These are phyloP conservation scores for Hanseniaspora uvarum DNA, from an alignment of 1,139 yeast genomes.

Conservation along the genomic window DNA sequence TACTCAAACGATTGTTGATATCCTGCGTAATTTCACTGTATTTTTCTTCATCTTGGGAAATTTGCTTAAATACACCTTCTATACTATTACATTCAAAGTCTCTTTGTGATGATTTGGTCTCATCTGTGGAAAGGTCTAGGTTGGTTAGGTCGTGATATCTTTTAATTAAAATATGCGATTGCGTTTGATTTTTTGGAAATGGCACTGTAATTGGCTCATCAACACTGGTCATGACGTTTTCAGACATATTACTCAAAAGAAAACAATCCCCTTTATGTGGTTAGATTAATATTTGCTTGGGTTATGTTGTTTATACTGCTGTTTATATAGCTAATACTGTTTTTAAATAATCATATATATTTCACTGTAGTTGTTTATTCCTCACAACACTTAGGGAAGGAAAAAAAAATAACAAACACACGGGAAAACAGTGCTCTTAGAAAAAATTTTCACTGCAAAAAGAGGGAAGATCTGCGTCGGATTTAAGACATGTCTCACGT, in stretches of 20 bases:
- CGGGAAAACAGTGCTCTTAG: not conserved
- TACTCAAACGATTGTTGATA: slow-evolving; percentile 25
- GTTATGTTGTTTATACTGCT: no score
- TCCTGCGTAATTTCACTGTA: slow-evolving; percentile 30
- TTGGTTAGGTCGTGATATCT: slow-evolving; percentile 16
- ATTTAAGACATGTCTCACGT: not conserved
- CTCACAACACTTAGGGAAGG: not conserved
- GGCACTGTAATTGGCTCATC: slow-evolving; percentile 7
- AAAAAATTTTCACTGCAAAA: no score
- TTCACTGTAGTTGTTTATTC: not conserved
- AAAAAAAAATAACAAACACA: not conserved
- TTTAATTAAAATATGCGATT: slow-evolving; percentile 8
- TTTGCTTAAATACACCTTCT: slow-evolving; percentile 30
- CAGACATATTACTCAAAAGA: not conserved
- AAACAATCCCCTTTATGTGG: no score
- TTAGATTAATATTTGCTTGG: no score
- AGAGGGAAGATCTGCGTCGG: no score
- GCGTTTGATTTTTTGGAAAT: slow-evolving; percentile 10
- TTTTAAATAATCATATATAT: no score
- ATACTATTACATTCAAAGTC: slow-evolving; percentile 19
- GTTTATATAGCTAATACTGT: no score
- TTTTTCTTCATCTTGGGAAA: slow-evolving; percentile 33
- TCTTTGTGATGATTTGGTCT: not conserved
- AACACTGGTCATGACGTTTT: not conserved
- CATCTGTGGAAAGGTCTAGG: not conserved